Base-by-base conservation (phyloP, 2,329 filamentous ascomycete species). In the Colletotrichum caudatum region DNA sequence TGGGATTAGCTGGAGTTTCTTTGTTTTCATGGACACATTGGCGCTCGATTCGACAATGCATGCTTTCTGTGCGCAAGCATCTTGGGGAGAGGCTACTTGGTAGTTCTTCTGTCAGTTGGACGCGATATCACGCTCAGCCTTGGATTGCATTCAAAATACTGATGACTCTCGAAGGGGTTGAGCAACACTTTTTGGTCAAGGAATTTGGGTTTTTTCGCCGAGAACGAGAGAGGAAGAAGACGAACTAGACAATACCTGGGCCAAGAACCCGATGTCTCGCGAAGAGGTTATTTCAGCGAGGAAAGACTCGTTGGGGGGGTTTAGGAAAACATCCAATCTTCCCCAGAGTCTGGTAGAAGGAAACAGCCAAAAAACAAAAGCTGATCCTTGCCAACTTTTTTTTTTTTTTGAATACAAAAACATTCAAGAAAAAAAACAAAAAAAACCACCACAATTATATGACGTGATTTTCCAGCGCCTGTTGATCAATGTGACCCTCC, bases 221-320 rank as follows among this genome's bases (percentile, higher is more conserved):
- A 14, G 20, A 23, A 26, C n/a, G 37, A 57, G n/a, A 65, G 50
- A 64, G 54, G 63, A 66, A 73, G 54, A 72, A 16, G 58, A 48
- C 23, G 66, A 29, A 26, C 41, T 73, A 73, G 71, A 73, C 69
- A 69, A 69, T 73, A 73, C 59, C 69, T 64, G 69, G 69, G 64
- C 61, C 48, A 62, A 72, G n/a, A 72, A 57, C 71, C 69, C 64
- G 60, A 51, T 54, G 20, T 20, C 35, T n/a, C 23, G 23, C 54
- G 46, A 26, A 46, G 59, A 61, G 29, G n/a, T 20, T 48, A 5
- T 56, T 57, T 41, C 23, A 39, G 50, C 41, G 46, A 41, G 63
- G 37, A 41, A 41, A 62, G 48, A 35, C 35, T 26, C 18, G n/a
- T 35, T n/a, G 50, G 3, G 51, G 60, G 46, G 39, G 33, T 33